Conservation (phyloP, 306 rosid genomes). For the Chamaecrista fasciculata region DNA sequence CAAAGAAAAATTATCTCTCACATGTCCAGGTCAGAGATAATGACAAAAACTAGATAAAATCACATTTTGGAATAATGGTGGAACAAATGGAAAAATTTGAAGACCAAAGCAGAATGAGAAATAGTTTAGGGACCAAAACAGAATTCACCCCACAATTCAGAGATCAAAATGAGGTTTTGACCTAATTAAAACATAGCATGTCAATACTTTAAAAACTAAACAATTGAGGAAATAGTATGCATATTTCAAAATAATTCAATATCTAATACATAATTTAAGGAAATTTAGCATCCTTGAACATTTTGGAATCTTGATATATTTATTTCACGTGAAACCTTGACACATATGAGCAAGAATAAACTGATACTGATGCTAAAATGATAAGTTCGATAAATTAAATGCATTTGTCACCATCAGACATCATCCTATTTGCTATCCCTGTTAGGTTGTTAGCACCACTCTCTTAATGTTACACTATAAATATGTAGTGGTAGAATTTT, state of each 20-base stretch:
- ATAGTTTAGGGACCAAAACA: too few species aligned
- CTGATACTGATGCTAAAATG: background rate
- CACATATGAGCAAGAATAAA: background rate
- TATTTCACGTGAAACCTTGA: background rate
- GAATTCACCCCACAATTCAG: too few species aligned
- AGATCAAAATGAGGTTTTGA: too few species aligned
- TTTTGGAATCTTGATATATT: background rate
- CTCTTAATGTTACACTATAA: background rate
- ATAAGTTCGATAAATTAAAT: too few species aligned
- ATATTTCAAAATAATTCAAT: background rate
- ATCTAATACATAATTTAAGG: background rate
- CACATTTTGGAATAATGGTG: too few species aligned
- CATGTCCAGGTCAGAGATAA: too few species aligned
- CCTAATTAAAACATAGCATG: background rate
- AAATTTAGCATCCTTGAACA: too few species aligned
- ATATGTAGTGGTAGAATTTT: background rate
- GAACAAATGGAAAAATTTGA: too few species aligned
- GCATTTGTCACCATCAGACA: background rate
- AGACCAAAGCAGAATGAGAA: too few species aligned
- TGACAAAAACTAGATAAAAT: too few species aligned
- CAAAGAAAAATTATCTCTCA: too few species aligned
- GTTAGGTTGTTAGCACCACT: background rate
- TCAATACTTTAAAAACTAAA: background rate
- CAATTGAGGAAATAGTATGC: background rate
- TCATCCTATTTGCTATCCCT: background rate